A percentile compares a stretch with the other conserved stretches of the same genome.
These are phyloP conservation scores for Claviceps maximensis DNA, from an alignment of 2,329 filamentous ascomycete genomes.

Conservation along the genomic window DNA sequence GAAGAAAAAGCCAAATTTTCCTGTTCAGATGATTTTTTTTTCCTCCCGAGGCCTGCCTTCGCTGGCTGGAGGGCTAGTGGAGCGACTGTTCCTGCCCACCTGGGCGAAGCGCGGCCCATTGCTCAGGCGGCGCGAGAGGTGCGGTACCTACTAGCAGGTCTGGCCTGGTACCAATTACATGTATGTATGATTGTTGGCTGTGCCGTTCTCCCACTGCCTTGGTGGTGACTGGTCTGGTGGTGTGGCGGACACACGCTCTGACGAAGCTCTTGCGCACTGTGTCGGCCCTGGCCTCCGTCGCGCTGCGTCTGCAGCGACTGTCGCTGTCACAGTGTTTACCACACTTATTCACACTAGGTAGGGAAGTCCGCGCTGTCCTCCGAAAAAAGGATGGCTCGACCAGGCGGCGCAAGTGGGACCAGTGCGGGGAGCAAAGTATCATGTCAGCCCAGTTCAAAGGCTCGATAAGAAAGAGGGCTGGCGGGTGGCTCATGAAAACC, in stretches of 20 bases:
- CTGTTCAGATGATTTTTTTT: constrained; percentile 20
- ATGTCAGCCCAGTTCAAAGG: too few relatives aligned
- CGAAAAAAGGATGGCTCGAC: too few relatives aligned
- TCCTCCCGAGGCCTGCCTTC: constrained; percentile 11
- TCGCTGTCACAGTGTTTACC: neutral
- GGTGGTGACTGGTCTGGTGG: neutral
- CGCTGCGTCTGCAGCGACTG: neutral
- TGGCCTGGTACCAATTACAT: too few relatives aligned
- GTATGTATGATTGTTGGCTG: too few relatives aligned
- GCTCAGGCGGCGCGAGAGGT: too few relatives aligned
- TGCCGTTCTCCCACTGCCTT: neutral
- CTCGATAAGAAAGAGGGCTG: neutral
- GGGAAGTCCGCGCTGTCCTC: too few relatives aligned
- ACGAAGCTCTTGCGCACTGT: neutral
- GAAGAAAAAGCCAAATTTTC: constrained; percentile 27
- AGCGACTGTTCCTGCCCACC: constrained; percentile 9
- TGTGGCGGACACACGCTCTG: neutral
- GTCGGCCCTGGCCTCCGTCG: neutral
- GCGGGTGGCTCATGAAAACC: neutral
- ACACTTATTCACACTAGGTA: neutral
- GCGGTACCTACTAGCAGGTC: too few relatives aligned
- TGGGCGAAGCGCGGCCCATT: neutral
- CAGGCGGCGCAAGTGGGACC: too few relatives aligned
- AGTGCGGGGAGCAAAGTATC: too few relatives aligned
- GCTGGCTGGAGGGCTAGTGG: constrained; percentile 6